Evolutionary conservation across 2,329 filamentous ascomycete genomes (phyloP).

Genomic region (Talaromyces atroroseus): DNA sequence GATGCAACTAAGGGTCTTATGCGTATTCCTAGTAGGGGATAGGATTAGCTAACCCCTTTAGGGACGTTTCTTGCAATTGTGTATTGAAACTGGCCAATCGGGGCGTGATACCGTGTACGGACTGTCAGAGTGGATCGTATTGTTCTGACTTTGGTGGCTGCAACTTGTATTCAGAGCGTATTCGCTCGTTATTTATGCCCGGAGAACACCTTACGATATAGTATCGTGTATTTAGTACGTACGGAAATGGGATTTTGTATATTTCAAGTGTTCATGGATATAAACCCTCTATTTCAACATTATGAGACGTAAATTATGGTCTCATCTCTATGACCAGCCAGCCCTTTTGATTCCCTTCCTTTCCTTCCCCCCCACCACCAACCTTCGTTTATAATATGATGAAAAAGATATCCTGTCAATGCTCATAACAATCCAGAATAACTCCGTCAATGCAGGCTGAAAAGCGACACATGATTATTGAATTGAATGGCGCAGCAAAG

Average conservation of each 20-base stretch:
- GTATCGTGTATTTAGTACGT: background rate
- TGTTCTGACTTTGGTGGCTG: background rate
- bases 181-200: background rate
- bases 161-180: background rate
- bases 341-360: background rate
- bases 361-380: too few species aligned
- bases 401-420: background rate
- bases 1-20: background rate
- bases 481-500: background rate
- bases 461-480: background rate
- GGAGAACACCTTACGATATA: background rate
- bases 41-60: background rate
- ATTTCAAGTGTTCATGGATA: background rate
- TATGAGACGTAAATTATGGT: background rate
- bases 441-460: slow-evolving; percentile 6
- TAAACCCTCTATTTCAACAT: background rate
- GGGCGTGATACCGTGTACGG: background rate
- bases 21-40: background rate
- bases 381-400: background rate
- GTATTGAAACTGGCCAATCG: background rate
- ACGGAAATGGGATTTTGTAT: background rate
- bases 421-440: slow-evolving; percentile 2
- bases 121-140: background rate
- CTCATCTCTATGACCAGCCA: background rate
- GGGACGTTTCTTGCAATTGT: background rate